Conservation (phyloP, 1,284 basidiomycete genomes). For the Erythrobasidium hasegawianum region DNA sequence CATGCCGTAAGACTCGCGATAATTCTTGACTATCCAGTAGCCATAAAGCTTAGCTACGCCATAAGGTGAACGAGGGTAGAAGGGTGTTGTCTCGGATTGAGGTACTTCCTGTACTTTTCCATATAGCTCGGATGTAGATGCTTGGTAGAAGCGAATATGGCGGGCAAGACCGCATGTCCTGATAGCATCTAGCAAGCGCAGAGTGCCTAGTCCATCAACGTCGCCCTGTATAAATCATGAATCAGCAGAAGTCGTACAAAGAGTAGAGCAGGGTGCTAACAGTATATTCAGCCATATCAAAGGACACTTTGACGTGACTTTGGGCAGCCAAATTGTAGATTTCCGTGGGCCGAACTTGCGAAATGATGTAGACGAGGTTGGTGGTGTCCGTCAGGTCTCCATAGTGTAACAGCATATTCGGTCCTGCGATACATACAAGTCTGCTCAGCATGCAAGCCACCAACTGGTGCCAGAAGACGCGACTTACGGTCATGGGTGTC, state of each 20-base stretch:
- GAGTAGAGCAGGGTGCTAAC: constrained; percentile 42
- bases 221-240: too few relatives aligned
- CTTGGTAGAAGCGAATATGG: constrained; percentile 76
- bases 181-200: constrained; percentile 85
- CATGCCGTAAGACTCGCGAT: constrained; percentile 87
- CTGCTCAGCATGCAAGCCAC: too few relatives aligned
- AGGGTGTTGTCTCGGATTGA: constrained; percentile 85
- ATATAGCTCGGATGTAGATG: constrained; percentile 88
- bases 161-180: constrained; percentile 83
- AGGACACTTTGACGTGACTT: constrained; percentile 92
- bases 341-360: constrained; percentile 80
- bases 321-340: constrained; percentile 93
- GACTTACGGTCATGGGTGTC: constrained; percentile 69
- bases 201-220: constrained; percentile 83
- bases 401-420: constrained; percentile 80
- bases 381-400: constrained; percentile 82
- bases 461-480: too few relatives aligned
- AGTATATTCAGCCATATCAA: constrained; percentile 95
- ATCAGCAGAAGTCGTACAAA: too few relatives aligned
- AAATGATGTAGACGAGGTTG: constrained; percentile 87
- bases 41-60: constrained; percentile 76
- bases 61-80: constrained; percentile 88
- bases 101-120: constrained; percentile 87
- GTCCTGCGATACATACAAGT: constrained; percentile 34
- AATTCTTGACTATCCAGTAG: constrained; percentile 81